Percentiles rank a stretch among this genome's conserved stretches.
Evolutionary conservation across 139 green algal genomes (phyloP).

Genomic region (Tetratostichococcus sp.): DNA sequence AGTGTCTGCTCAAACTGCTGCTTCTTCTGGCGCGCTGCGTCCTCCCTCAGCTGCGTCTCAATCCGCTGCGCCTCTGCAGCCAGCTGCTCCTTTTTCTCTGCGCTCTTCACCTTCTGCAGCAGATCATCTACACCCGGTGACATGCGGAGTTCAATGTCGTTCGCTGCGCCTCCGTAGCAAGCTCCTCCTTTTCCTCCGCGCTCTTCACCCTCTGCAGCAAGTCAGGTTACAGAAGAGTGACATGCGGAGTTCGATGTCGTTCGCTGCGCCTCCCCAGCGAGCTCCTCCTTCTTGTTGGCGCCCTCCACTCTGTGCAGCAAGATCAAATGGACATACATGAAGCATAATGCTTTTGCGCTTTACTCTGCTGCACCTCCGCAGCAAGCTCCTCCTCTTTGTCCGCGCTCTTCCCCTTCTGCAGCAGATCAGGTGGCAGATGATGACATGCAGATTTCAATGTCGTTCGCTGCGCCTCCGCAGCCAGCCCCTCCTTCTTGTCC

Average conservation of each 20-base stretch:
- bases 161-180: constrained; percentile 23
- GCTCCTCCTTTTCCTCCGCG: neutral
- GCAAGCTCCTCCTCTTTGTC: constrained; percentile 12
- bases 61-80: constrained; percentile 36
- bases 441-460: neutral
- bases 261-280: no score
- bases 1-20: constrained; percentile 24
- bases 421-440: no score
- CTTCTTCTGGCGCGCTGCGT: constrained; percentile 25
- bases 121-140: no score
- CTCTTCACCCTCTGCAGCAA: constrained; percentile 54
- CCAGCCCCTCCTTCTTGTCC: constrained; percentile 19
- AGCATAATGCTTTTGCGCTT: neutral
- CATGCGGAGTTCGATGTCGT: no score
- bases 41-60: constrained; percentile 47
- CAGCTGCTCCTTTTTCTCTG: constrained; percentile 15
- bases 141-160: no score
- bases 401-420: constrained; percentile 45
- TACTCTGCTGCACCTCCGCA: constrained; percentile 24
- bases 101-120: neutral
- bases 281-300: no score
- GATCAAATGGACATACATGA: neutral
- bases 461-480: constrained; percentile 25
- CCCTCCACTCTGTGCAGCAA: neutral
- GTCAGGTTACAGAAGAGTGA: no score